Conservation (phyloP, 768 basidiomycete genomes). For the Ramaria sp. region DNA sequence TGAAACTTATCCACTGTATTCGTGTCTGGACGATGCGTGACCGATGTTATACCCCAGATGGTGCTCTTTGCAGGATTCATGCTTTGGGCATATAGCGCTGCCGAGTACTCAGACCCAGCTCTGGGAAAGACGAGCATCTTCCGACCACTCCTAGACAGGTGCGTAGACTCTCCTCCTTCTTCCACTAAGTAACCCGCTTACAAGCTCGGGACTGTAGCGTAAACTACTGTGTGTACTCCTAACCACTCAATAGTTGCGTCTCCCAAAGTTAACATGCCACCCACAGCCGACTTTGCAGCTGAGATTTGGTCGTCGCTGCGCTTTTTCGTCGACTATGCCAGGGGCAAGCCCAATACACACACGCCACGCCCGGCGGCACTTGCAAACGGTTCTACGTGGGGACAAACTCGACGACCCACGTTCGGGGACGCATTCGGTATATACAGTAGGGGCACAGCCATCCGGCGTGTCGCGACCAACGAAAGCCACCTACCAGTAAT, state of each 20-base stretch:
- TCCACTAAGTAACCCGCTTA: background rate
- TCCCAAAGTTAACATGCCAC: background rate
- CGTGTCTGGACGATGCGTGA: background rate
- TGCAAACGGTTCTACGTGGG: background rate
- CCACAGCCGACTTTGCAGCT: conserved; percentile 47
- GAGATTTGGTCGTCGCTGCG: conserved; percentile 57
- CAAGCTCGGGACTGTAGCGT: conserved; percentile 5
- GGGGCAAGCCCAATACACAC: conserved; percentile 21
- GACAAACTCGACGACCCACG: background rate
- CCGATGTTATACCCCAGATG: conserved; percentile 41
- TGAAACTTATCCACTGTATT: conserved; percentile 20
- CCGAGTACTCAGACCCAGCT: conserved; percentile 40
- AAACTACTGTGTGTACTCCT: conserved; percentile 17
- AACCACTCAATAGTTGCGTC: background rate
- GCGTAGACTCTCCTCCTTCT: background rate
- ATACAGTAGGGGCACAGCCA: background rate
- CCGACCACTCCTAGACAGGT: conserved; percentile 58
- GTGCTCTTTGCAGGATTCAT: conserved; percentile 67
- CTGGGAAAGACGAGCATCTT: conserved; percentile 43
- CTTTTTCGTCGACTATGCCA: conserved; percentile 43
- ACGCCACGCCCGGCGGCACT: background rate
- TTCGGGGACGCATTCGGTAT: conserved; percentile 7
- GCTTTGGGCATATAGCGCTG: conserved; percentile 73
- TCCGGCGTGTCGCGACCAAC: background rate
- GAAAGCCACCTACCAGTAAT: background rate